Base-by-base conservation (phyloP, 768 basidiomycete genomes). In the Podaxis carcinomalis region DNA sequence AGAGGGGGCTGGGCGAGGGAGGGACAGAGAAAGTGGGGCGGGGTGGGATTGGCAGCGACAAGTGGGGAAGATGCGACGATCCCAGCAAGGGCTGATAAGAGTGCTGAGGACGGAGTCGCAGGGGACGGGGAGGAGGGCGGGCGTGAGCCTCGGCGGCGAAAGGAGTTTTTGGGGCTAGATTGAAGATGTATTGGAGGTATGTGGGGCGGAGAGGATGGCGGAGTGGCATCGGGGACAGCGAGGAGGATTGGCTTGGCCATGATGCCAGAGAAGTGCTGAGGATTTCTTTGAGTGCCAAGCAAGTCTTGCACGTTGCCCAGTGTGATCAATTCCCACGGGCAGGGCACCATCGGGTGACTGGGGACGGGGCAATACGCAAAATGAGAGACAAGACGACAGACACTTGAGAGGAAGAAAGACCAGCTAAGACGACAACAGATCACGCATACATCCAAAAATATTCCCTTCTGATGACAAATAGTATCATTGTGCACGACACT, bases 1-100 rank as follows among this genome's bases (percentile, higher is more conserved):
- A 32, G 1, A 14, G n/a, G 10, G 35, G 35, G 60, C 55, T 28
- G 51, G 47, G 68, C 70, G 63, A 82, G 69, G 21, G 75, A 77
- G 0, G 86, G 88, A 63, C 86, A 89, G 46, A 88, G 79, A 64
- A 89, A 89, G 56, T 78, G 64, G n/a, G 80, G 85, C 0, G 85
- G 84, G 23, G 76, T 71, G 6, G 86, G 85, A 60, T 76, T 76
- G 51, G 77, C 82, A 66, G 79, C 72, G 42, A 73, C 83, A 3
- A 75, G 62, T 27, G 78, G 67, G n/a, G 80, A 72, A 10, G 82
- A 73, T 4, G 82, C 83, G 63, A 88, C 73, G 67, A 82, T 73
- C 25, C 39, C 32, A 9, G 86, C 85, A 42, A 89, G 78, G 52
- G 84, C 70, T 2, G 85, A 79, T 63, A 88, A 77, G 61, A 86